Evolutionary conservation across 305 asterid species (phyloP).

Genomic region (Nicotiana rustica): DNA sequence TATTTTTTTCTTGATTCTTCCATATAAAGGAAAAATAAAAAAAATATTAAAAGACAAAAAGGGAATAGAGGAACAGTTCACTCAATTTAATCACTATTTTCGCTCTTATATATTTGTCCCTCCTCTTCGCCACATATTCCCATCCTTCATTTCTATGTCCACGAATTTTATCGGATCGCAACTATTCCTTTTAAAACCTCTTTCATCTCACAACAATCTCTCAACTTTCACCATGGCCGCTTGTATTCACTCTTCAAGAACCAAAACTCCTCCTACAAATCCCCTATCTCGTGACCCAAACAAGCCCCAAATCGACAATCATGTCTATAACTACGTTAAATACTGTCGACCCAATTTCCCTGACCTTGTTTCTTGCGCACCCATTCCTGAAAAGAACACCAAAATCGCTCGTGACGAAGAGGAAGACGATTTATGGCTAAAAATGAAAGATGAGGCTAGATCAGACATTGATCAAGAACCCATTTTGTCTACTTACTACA

Average conservation of each 20-base stretch:
- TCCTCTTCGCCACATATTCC: constrained; percentile 40
- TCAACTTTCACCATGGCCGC: constrained; percentile 59
- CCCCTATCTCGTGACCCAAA: constrained; percentile 36
- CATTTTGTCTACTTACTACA: constrained; percentile 63
- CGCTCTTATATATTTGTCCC: constrained; percentile 43
- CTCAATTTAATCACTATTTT: constrained; percentile 27
- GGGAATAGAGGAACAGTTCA: neutral
- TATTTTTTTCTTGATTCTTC: neutral
- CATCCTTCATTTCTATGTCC: constrained; percentile 55
- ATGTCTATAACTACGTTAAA: constrained; percentile 44
- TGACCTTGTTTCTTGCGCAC: constrained; percentile 51
- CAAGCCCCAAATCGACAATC: constrained; percentile 46
- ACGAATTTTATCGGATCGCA: constrained; percentile 44
- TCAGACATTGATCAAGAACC: constrained; percentile 71
- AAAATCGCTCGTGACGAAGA: neutral
- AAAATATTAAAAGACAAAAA: neutral
- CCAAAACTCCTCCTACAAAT: constrained; percentile 43
- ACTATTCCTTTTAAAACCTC: constrained; percentile 34
- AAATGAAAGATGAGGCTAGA: constrained; percentile 72
- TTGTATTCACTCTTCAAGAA: constrained; percentile 64
- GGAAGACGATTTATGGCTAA: constrained; percentile 58
- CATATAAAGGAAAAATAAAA: neutral
- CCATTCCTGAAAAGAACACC: constrained; percentile 39
- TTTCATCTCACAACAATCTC: constrained; percentile 30
- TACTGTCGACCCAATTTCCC: constrained; percentile 52